Evolutionary conservation across 768 basidiomycete species (phyloP), one percentile per base, ranked within the genome.

Genomic region (Candolleomyces eurysporus): DNA sequence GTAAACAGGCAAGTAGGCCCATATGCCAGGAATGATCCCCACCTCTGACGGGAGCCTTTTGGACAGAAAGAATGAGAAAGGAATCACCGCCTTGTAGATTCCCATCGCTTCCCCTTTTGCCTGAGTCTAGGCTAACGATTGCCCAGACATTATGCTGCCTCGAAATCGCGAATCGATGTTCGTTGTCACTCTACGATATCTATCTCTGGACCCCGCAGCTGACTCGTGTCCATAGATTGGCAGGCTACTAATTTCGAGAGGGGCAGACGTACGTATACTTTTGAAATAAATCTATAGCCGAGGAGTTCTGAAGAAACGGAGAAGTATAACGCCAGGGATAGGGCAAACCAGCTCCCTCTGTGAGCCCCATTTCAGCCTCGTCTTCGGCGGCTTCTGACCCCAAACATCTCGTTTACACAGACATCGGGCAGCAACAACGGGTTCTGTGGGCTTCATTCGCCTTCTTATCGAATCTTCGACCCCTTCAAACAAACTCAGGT

Each of bases 361-460:
- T 94, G 68, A 65, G 48, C 58, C 57, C 52, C 59, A 67, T 67
- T 66, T 66, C 55, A 57, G 59, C 51, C 42, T 55, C 60, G 66
- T 65, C 65, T 67, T 58, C 62, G 65, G 26, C 49, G 53, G 51
- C 49, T 56, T 58, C 56, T 66, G 54, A 64, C 58, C 66, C 60
- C 56, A 59, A 50, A 61, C 58, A 58, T 65, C 59, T 63, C 48
- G 64, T 65, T 57, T 46, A 56, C 59, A 45, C 65, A 96, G 93
- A 56, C 97, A 99, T 75, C 90, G 97, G 62, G 97, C 97, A 51
- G 94, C 96, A 11, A 96, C 97, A 7, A 98, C 92, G 14, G 97
- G 97, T 36, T 94, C 94, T 22, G 86, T 87, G 10, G 92, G 92
- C 7, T 96, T 98, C 72, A 84, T 98, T 59, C 83, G 82, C 31